Evolutionary conservation across 2,329 filamentous ascomycete genomes (phyloP).

Genomic region (Venturia asperata): DNA sequence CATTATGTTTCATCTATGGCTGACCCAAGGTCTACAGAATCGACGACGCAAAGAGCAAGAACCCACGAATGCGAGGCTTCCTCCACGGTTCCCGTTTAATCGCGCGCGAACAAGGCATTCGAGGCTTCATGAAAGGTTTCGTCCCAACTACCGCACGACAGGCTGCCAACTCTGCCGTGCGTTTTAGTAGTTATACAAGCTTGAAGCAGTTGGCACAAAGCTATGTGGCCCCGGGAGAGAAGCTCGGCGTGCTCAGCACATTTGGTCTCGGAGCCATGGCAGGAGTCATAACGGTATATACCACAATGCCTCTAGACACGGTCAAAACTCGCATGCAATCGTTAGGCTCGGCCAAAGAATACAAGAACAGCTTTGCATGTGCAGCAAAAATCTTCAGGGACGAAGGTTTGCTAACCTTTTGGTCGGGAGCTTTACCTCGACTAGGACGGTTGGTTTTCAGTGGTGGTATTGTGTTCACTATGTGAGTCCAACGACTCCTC

Average conservation of each 20-base stretch:
- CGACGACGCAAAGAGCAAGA: conserved; percentile 81
- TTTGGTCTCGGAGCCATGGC: conserved; percentile 87
- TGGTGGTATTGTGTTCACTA: conserved; percentile 95
- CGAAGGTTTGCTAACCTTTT: conserved; percentile 83
- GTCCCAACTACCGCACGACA: conserved; percentile 91
- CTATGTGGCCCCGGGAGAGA: conserved; percentile 90
- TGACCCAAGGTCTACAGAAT: conserved; percentile 50
- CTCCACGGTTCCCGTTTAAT: conserved; percentile 85
- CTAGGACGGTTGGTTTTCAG: conserved; percentile 80
- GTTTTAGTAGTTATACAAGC: conserved; percentile 86
- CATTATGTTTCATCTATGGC: not conserved
- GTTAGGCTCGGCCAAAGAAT: conserved; percentile 70
- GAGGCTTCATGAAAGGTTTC: conserved; percentile 95
- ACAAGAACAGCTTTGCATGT: conserved; percentile 83
- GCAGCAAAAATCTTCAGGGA: conserved; percentile 76
- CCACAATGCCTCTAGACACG: conserved; percentile 71
- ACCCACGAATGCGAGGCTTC: conserved; percentile 85
- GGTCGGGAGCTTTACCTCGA: conserved; percentile 85
- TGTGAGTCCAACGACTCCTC: conserved; percentile 44
- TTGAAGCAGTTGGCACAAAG: conserved; percentile 86
- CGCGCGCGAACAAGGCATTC: conserved; percentile 74
- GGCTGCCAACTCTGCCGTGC: conserved; percentile 85
- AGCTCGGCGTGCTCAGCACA: conserved; percentile 77
- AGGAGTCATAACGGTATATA: conserved; percentile 79
- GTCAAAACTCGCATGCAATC: conserved; percentile 98